Conservation (phyloP, 176 grass and related monocot genomes). For the Avena eriantha region DNA sequence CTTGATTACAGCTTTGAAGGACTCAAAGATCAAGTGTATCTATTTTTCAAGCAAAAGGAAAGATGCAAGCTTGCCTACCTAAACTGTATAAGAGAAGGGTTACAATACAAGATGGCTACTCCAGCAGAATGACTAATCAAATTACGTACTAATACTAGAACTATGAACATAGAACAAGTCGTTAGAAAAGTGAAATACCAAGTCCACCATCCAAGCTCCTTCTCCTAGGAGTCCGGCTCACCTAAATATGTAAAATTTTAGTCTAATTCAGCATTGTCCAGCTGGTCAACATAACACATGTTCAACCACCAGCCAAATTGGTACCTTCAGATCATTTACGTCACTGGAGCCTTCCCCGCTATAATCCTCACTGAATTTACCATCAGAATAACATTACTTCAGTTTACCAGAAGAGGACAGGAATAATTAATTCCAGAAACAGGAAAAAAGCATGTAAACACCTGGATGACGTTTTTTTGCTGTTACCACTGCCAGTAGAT, state of each 20-base stretch:
- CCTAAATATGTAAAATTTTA: conserved; percentile 47
- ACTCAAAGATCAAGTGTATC: neutral
- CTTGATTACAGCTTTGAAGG: conserved; percentile 13
- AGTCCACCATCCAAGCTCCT: conserved; percentile 51
- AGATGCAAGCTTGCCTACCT: conserved; percentile 2
- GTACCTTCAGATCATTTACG: conserved; percentile 66
- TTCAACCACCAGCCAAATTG: neutral
- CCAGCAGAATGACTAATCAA: conserved; percentile 25
- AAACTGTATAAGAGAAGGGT: conserved; percentile 30
- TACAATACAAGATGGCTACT: neutral
- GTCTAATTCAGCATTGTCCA: conserved; percentile 23
- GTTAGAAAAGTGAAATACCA: conserved; percentile 49
- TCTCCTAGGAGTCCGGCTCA: conserved; percentile 49
- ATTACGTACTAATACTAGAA: conserved; percentile 14
- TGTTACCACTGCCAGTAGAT: conserved; percentile 58
- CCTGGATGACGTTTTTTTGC: conserved; percentile 62
- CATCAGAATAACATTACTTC: conserved; percentile 18
- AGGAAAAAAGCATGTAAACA: conserved; percentile 22
- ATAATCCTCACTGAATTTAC: conserved; percentile 56
- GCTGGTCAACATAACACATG: neutral
- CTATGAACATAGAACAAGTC: conserved; percentile 11
- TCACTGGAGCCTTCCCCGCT: conserved; percentile 83
- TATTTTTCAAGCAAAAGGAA: conserved; percentile 9
- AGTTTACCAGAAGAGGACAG: conserved; percentile 40
- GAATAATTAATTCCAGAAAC: neutral